phyloP scores from a whole-genome alignment of 2,329 filamentous ascomycete genomes.

The Macrophomina tecta region DNA sequence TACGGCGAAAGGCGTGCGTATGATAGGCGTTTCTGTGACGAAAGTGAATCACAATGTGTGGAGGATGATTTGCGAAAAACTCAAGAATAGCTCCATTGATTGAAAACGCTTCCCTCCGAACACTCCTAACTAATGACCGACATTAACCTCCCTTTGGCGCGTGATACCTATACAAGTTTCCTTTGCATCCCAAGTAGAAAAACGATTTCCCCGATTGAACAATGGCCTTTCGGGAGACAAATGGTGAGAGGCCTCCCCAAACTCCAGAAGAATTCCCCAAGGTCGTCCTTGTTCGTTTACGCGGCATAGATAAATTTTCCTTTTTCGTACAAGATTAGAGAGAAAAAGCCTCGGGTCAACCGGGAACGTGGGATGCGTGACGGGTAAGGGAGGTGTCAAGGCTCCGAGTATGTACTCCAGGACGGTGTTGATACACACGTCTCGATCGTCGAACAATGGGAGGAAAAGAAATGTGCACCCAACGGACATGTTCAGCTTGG shows the following conservation, averaged over 20 bases:
- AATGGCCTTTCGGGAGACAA: neutral
- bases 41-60: too few species aligned
- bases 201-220: too few species aligned
- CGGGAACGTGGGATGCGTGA: neutral
- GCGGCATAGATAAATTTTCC: neutral
- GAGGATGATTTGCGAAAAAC: neutral
- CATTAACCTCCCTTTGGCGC: conserved; percentile 9
- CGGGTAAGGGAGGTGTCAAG: neutral
- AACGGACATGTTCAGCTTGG: neutral
- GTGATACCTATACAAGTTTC: conserved; percentile 14
- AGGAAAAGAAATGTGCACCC: neutral
- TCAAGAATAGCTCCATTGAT: neutral
- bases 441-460: neutral
- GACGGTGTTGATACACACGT: conserved; percentile 1
- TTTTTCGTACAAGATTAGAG: conserved; percentile 17
- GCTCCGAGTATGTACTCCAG: neutral
- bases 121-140: neutral
- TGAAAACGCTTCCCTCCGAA: neutral
- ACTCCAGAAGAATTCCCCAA: conserved; percentile 1
- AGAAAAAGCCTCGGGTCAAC: conserved; percentile 11
- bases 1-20: neutral
- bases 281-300: conserved; percentile 10
- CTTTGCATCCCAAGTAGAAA: neutral
- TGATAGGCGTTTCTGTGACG: neutral
- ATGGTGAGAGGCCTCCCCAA: neutral